Conservation (phyloP, 1,139 yeast genomes). For the Kodamaea fungicola region DNA sequence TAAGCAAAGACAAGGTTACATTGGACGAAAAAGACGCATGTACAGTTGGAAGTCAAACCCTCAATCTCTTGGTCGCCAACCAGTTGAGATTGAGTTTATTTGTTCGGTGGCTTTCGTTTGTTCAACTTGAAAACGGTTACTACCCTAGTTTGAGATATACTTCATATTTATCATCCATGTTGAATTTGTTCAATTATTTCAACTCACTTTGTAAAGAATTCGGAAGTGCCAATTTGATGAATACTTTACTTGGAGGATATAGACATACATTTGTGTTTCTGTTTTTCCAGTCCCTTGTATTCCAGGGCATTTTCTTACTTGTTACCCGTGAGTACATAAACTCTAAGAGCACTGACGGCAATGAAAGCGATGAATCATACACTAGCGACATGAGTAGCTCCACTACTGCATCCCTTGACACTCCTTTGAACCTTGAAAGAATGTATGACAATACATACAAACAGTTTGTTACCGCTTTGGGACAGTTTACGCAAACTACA, state of each 20-base stretch:
- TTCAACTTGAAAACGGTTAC: constrained; percentile 28
- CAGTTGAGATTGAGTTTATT: constrained; percentile 19
- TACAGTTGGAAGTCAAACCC: constrained; percentile 1
- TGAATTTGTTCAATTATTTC: constrained; percentile 26
- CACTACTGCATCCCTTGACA: background rate
- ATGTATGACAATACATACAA: constrained; percentile 7
- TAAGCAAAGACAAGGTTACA: constrained; percentile 10
- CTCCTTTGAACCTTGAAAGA: constrained; percentile 9
- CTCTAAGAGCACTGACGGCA: background rate
- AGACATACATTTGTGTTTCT: constrained; percentile 14
- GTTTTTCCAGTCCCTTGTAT: constrained; percentile 21
- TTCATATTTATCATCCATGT: constrained; percentile 25
- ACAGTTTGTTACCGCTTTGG: constrained; percentile 9
- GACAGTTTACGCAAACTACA: constrained; percentile 7
- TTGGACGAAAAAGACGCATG: constrained; percentile 5
- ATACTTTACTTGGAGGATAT: constrained; percentile 10
- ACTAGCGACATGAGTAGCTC: background rate
- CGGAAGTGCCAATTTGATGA: constrained; percentile 13
- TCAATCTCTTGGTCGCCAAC: constrained; percentile 19
- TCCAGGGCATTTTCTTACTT: constrained; percentile 24
- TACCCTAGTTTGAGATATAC: constrained; percentile 33
- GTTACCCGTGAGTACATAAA: constrained; percentile 10
- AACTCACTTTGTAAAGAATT: constrained; percentile 9
- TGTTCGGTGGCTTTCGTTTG: constrained; percentile 31
- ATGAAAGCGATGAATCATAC: background rate